These are phyloP conservation scores for Coprinellus aureogranulatus DNA, from an alignment of 768 basidiomycete genomes.

Conservation along the genomic window DNA sequence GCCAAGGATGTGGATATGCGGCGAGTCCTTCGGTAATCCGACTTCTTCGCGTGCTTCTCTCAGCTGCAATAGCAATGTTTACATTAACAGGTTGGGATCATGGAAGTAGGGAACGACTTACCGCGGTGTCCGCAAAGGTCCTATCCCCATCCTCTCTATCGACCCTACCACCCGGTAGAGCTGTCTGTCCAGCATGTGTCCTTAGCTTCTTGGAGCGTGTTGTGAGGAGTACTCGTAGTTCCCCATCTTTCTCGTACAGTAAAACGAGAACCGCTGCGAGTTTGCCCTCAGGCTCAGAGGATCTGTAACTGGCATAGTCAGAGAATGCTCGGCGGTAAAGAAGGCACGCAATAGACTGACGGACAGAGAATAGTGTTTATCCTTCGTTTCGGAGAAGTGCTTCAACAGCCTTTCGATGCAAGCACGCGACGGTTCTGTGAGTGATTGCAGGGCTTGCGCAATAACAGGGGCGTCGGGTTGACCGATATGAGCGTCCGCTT, in stretches of 20 bases:
- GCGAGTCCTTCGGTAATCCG: constrained; percentile 55
- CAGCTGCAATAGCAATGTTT: constrained; percentile 41
- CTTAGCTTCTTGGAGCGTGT: constrained; percentile 77
- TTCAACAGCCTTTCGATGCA: background rate
- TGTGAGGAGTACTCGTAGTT: constrained; percentile 76
- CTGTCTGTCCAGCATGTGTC: constrained; percentile 79
- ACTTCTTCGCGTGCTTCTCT: constrained; percentile 90
- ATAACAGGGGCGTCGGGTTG: background rate
- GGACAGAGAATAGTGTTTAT: constrained; percentile 36
- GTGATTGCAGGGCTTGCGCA: background rate
- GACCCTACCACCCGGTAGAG: constrained; percentile 76
- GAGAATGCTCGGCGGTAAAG: constrained; percentile 5
- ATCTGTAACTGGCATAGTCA: constrained; percentile 24
- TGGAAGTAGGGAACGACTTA: constrained; percentile 36
- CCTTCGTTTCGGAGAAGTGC: background rate
- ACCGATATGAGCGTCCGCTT: background rate
- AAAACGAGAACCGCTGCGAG: constrained; percentile 79
- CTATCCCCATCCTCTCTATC: constrained; percentile 59
- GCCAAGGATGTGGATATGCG: constrained; percentile 58
- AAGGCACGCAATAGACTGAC: constrained; percentile 28
- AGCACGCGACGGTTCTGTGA: background rate
- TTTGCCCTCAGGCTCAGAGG: constrained; percentile 35
- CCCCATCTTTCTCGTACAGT: constrained; percentile 67
- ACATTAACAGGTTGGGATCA: background rate
- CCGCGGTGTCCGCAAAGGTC: constrained; percentile 65